Base-by-base conservation (phyloP, 305 asterid genomes). In the Solanum hybrid region DNA sequence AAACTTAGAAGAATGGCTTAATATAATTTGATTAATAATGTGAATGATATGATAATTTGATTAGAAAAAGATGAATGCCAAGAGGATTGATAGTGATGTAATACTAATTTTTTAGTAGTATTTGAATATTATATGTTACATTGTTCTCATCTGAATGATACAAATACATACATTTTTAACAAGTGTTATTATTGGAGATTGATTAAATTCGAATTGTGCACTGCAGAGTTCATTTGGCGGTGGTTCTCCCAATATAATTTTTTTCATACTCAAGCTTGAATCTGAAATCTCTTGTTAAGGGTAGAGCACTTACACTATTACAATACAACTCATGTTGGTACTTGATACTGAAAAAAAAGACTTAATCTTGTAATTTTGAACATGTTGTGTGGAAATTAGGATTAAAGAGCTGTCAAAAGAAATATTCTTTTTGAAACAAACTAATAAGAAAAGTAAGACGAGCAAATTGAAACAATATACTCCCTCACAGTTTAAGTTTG, bases 211-310 rank as follows among this genome's bases (percentile, higher is more conserved):
- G 72, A 20, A 61, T 3, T 0, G 24, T 0, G 2, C 1, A 61
- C 26, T 7, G 0, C 0, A 20, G 0, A 4, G 11, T 0, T 0
- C 1, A 61, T 57, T 57, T 17, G n/a, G 9, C 0, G 24, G n/a
- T 17, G n/a, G n/a, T 6, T 0, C 0, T 57, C 4, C 4, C 68
- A 17, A 15, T 0, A 57, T 0, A 17, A 57, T 17, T 17, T 6
- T 57, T 0, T 57, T 0, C 10, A 6, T 57, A 57, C 70, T 57
- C 26, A 20, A 20, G 2, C 2, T 20, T 1, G n/a, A 51, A 1
- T 3, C 1, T 0, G 1, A 51, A 1, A 17, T 2, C n/a, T 17
- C n/a, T 15, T 0, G 11, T 57, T 57, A 7, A 57, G 65, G 0
- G 1, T 45, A 14, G 22, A 45, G 3, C 20, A 11, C 15, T 39